Evolutionary conservation across 2,329 filamentous ascomycete genomes (phyloP).

Genomic region (Dichotomopilus funicola): DNA sequence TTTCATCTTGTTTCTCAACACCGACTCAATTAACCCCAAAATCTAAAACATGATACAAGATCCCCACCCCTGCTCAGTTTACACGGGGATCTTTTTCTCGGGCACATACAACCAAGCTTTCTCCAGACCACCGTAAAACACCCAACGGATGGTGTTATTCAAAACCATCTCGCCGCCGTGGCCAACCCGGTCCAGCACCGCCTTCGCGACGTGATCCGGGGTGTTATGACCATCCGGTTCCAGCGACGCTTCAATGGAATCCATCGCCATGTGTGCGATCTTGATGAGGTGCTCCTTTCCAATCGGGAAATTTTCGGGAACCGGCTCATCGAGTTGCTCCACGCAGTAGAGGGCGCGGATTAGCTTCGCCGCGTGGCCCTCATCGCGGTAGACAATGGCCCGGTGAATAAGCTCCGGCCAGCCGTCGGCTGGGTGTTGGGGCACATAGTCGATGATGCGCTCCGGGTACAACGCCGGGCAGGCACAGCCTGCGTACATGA

Average conservation of each 20-base stretch:
- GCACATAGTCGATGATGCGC: conserved; percentile 2
- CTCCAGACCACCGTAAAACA: background rate
- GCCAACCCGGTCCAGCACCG: background rate
- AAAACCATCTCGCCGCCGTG: background rate
- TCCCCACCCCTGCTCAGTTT: no score
- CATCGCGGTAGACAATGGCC: background rate
- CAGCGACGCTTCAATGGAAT: conserved; percentile 3
- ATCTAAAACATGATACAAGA: no score
- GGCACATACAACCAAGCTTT: background rate
- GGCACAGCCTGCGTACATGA: conserved; percentile 7
- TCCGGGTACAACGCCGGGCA: conserved; percentile 3
- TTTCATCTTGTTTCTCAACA: no score
- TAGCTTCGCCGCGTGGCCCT: conserved; percentile 3
- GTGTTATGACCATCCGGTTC: background rate
- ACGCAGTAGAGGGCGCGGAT: background rate
- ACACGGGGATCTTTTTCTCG: background rate
- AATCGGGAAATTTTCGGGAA: background rate
- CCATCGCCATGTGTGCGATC: conserved; percentile 9
- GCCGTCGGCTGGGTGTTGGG: conserved; percentile 1
- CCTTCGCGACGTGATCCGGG: background rate
- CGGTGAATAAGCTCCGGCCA: conserved; percentile 7
- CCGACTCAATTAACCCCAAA: no score
- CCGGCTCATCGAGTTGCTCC: background rate
- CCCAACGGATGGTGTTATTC: background rate
- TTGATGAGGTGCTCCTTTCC: conserved; percentile 1